Conservation (phyloP, 2,329 filamentous ascomycete species). For the Sarocladiaceae sp. region DNA sequence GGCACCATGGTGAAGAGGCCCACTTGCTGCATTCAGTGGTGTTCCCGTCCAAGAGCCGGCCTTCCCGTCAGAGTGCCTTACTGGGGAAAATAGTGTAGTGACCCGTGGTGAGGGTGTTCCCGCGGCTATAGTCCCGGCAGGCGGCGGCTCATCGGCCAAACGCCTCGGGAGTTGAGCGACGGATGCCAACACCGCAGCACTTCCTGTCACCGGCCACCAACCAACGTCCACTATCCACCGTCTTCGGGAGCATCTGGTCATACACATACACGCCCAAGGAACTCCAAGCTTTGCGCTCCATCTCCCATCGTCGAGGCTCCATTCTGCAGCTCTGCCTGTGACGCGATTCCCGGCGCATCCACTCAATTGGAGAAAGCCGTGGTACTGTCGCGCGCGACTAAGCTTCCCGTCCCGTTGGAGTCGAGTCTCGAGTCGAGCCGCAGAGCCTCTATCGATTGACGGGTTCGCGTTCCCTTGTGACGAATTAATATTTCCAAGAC, state of each 20-base stretch:
- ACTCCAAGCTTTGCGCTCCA: too few relatives aligned
- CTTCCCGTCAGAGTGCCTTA: not conserved
- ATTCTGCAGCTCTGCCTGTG: too few relatives aligned
- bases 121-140: not conserved
- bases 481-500: not conserved
- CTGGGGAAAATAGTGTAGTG: too few relatives aligned
- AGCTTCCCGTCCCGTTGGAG: not conserved
- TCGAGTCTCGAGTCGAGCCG: not conserved
- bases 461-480: not conserved
- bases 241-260: not conserved
- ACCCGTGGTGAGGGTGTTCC: not conserved
- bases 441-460: not conserved
- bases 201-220: too few relatives aligned
- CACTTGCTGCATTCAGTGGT: not conserved
- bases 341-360: too few relatives aligned
- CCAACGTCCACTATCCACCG: too few relatives aligned
- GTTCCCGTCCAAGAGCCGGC: not conserved
- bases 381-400: too few relatives aligned
- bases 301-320: too few relatives aligned
- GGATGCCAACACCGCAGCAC: too few relatives aligned
- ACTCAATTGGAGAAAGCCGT: too few relatives aligned
- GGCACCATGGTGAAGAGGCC: not conserved
- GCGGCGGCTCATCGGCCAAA: not conserved
- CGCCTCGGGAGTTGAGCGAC: not conserved
- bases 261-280: too few relatives aligned